Evolutionary conservation across 257 asterid genomes (phyloP).

Genomic region (Solanum arcanum): DNA sequence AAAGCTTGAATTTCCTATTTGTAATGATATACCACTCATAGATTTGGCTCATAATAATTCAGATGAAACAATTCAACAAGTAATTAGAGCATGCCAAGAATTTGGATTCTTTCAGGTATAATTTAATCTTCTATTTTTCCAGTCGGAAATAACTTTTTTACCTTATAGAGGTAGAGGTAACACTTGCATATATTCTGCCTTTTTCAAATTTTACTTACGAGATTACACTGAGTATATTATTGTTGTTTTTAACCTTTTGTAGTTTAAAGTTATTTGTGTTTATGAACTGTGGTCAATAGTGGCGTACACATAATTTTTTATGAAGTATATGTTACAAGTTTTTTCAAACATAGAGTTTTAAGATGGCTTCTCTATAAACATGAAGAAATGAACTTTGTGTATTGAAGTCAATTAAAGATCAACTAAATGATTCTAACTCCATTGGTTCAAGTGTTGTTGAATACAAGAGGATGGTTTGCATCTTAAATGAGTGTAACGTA

Average conservation of each 20-base stretch:
- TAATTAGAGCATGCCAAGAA: constrained; percentile 38
- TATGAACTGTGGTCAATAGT: not conserved
- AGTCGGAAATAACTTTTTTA: not conserved
- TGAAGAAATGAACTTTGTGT: not conserved
- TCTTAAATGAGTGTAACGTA: not conserved
- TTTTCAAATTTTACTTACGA: accelerated
- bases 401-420: too few species aligned
- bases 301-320: not conserved
- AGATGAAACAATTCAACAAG: constrained; percentile 6
- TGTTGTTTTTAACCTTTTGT: not conserved
- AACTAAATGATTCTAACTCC: too few species aligned
- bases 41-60: constrained; percentile 4
- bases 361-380: not conserved
- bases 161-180: not conserved
- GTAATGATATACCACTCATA: constrained; percentile 6
- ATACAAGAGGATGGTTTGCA: not conserved
- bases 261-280: not conserved
- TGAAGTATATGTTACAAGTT: not conserved
- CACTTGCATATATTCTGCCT: not conserved
- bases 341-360: not conserved
- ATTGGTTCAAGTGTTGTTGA: not conserved
- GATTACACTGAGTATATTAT: not conserved
- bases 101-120: constrained; percentile 43
- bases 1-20: not conserved
- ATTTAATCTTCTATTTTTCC: not conserved